A percentile compares a stretch with the other conserved stretches of the same genome.
Evolutionary conservation across 2,329 filamentous ascomycete species (phyloP).

Genomic region (Lachnellula arida): DNA sequence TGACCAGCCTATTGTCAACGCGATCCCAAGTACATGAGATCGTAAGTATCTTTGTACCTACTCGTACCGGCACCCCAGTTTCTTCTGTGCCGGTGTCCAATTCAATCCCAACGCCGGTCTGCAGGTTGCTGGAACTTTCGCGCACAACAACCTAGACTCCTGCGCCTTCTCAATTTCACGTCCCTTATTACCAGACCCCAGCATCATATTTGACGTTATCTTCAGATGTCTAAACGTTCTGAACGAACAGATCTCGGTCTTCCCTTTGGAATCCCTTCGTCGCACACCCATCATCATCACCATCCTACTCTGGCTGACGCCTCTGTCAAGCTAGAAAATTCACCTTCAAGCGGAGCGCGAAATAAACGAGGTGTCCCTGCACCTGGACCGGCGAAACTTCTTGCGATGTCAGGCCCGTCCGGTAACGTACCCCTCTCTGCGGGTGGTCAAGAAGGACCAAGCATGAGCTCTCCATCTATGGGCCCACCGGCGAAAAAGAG

Average conservation of each 20-base stretch:
- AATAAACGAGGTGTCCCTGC: slow-evolving; percentile 27
- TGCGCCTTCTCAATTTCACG: slow-evolving; percentile 3
- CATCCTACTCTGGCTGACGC: slow-evolving; percentile 18
- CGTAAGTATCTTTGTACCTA: slow-evolving; percentile 29
- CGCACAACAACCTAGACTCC: slow-evolving; percentile 14
- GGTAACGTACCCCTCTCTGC: slow-evolving; percentile 8
- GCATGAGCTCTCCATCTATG: slow-evolving; percentile 34
- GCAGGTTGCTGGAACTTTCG: slow-evolving; percentile 14
- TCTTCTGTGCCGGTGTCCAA: slow-evolving; percentile 19
- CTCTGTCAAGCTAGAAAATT: slow-evolving; percentile 19
- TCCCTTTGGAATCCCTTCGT: slow-evolving; percentile 20
- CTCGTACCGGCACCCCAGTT: slow-evolving; percentile 28
- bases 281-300: slow-evolving; percentile 6
- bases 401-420: slow-evolving; percentile 24
- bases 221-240: slow-evolving; percentile 30
- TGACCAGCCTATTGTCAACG: slow-evolving; percentile 23
- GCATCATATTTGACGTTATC: slow-evolving; percentile 9
- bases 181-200: slow-evolving; percentile 11
- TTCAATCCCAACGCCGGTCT: slow-evolving; percentile 26
- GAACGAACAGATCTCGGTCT: slow-evolving; percentile 23
- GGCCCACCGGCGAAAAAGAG: slow-evolving; percentile 73
- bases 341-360: slow-evolving; percentile 19
- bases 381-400: slow-evolving; percentile 11
- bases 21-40: slow-evolving; percentile 25
- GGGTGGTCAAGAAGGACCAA: slow-evolving; percentile 18